A percentile compares a stretch with the other conserved stretches of the same genome.
Conservation (phyloP, 148 eudicot genomes). For the Dianthus caryophyllus region DNA sequence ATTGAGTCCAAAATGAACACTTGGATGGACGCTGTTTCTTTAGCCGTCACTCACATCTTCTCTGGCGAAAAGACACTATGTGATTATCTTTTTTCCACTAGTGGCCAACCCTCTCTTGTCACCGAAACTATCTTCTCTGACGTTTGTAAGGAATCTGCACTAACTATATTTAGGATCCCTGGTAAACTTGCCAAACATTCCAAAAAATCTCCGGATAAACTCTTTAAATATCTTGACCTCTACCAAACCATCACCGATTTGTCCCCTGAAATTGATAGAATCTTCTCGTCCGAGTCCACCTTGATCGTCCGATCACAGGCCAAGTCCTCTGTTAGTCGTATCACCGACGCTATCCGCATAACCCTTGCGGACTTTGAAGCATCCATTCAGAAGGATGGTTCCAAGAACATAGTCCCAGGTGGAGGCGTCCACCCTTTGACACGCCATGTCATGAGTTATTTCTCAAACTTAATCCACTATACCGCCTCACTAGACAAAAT, state of each 20-base stretch:
- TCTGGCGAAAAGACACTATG: slow-evolving; percentile 53
- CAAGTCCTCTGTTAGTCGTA: slow-evolving; percentile 27
- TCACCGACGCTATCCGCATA: slow-evolving; percentile 37
- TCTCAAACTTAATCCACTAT: slow-evolving; percentile 48
- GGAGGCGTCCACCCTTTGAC: slow-evolving; percentile 62
- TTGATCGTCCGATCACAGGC: slow-evolving; percentile 36
- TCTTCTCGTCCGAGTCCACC: slow-evolving; percentile 49
- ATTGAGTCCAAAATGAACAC: slow-evolving; percentile 43
- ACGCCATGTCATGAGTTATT: slow-evolving; percentile 42
- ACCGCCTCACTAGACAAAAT: slow-evolving; percentile 39
- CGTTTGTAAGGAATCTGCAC: slow-evolving; percentile 46
- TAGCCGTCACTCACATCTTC: slow-evolving; percentile 36
- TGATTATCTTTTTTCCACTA: slow-evolving; percentile 54
- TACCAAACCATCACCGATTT: slow-evolving; percentile 38
- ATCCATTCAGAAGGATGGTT: slow-evolving; percentile 39
- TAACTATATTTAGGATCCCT: slow-evolving; percentile 41
- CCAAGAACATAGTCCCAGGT: slow-evolving; percentile 37
- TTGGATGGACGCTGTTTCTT: slow-evolving; percentile 45
- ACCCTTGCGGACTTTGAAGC: slow-evolving; percentile 52
- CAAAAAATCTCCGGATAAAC: slow-evolving; percentile 65
- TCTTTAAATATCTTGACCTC: slow-evolving; percentile 58
- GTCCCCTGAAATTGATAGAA: slow-evolving; percentile 40
- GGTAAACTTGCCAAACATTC: slow-evolving; percentile 47
- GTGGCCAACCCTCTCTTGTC: slow-evolving; percentile 21
- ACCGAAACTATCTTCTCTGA: slow-evolving; percentile 59